A percentile compares a stretch with the other conserved stretches of the same genome.
Evolutionary conservation across 2,329 filamentous ascomycete genomes (phyloP).

Genomic region (Amauroascus niger): DNA sequence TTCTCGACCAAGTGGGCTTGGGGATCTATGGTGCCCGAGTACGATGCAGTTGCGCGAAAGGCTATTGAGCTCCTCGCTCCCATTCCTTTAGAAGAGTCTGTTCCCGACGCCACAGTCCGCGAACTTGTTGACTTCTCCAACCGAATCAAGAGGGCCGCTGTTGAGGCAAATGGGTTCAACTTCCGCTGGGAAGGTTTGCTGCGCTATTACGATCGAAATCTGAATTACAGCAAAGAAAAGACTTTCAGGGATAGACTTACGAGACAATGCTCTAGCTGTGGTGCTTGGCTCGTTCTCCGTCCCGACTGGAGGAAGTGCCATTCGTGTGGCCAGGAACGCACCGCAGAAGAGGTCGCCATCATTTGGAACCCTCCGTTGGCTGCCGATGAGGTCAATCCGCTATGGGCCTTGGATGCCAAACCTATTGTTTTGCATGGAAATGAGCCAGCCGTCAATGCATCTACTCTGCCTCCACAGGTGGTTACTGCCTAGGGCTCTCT

Average conservation of each 20-base stretch:
- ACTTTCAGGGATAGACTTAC: slow-evolving; percentile 3
- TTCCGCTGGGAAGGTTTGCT: slow-evolving; percentile 8
- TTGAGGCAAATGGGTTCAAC: not conserved
- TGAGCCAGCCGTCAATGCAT: too few relatives aligned
- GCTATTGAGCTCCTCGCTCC: slow-evolving; percentile 5
- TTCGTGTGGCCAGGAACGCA: slow-evolving; percentile 6
- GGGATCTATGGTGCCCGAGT: slow-evolving; percentile 4
- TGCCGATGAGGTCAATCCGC: not conserved
- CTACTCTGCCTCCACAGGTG: too few relatives aligned
- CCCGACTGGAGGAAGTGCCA: slow-evolving; percentile 10
- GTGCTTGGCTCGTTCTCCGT: slow-evolving; percentile 6
- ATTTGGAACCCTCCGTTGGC: slow-evolving; percentile 2
- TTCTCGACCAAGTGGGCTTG: slow-evolving; percentile 6
- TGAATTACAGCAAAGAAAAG: slow-evolving; percentile 5
- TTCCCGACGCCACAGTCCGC: slow-evolving; percentile 3
- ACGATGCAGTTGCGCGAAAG: slow-evolving; percentile 10
- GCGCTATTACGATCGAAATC: slow-evolving; percentile 7
- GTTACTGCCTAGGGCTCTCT: too few relatives aligned
- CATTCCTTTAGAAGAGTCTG: slow-evolving; percentile 7
- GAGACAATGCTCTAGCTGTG: slow-evolving; percentile 4
- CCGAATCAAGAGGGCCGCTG: not conserved
- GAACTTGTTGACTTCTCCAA: slow-evolving; percentile 9
- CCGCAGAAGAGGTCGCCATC: not conserved
- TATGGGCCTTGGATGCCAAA: too few relatives aligned
- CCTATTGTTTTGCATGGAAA: too few relatives aligned